phyloP scores from a whole-genome alignment of 441 rosid species.

The Croton setiger region DNA sequence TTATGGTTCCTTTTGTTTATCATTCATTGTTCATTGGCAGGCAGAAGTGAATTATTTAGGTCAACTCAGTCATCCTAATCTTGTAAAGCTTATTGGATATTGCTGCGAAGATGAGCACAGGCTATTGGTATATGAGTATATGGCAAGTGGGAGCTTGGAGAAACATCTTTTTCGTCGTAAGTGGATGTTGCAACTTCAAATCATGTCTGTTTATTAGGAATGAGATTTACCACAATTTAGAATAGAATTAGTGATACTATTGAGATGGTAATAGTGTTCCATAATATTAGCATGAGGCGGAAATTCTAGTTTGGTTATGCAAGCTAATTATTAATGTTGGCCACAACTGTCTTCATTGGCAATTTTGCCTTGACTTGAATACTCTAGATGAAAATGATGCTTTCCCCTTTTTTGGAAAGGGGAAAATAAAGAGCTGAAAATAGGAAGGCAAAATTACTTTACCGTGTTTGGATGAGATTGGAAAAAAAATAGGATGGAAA shows the following conservation, averaged over 20 bases:
- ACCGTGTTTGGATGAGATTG: too few relatives aligned
- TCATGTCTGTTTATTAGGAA: background rate
- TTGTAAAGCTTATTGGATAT: slow-evolving; percentile 96
- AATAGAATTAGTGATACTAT: background rate
- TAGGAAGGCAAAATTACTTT: too few relatives aligned
- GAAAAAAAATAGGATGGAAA: too few relatives aligned
- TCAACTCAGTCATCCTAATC: slow-evolving; percentile 86
- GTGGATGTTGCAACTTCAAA: slow-evolving; percentile 25
- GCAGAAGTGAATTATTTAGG: slow-evolving; percentile 97
- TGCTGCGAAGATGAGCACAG: slow-evolving; percentile 99
- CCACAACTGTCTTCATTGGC: background rate
- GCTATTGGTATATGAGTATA: slow-evolving; percentile 86
- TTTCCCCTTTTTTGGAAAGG: too few relatives aligned
- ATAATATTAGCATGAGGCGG: background rate
- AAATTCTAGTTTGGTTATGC: background rate
- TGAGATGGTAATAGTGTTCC: background rate
- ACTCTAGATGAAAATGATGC: too few relatives aligned
- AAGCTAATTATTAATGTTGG: background rate
- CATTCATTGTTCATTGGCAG: slow-evolving; percentile 38
- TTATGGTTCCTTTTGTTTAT: background rate
- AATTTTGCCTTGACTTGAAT: too few relatives aligned
- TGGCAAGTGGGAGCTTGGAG: slow-evolving; percentile 95
- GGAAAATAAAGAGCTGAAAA: too few relatives aligned
- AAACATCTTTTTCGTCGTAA: slow-evolving; percentile 93
- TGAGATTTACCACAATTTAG: background rate